phyloP scores from a whole-genome alignment of 257 asterid genomes.

The Fraxinus excelsior region DNA sequence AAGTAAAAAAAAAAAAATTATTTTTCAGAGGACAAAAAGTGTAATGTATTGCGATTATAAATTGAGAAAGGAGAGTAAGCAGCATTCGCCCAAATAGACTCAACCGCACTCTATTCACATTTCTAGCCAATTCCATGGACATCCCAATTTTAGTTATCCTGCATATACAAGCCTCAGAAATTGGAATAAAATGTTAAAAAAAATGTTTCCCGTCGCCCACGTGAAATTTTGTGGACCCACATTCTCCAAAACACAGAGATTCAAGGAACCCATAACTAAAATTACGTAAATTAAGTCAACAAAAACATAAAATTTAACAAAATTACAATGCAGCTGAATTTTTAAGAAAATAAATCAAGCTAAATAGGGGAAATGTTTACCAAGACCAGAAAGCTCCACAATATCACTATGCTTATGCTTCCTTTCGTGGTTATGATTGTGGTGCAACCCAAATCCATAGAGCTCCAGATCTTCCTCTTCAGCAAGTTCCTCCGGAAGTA shows the following conservation, averaged over 20 bases:
- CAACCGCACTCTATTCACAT: neutral
- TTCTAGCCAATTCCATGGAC: no score
- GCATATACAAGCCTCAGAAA: no score
- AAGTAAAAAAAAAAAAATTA: neutral
- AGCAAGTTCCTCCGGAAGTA: slow-evolving; percentile 87
- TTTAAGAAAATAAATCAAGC: neutral
- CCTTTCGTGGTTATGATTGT: slow-evolving; percentile 28
- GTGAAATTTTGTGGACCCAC: neutral
- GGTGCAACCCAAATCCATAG: slow-evolving; percentile 51
- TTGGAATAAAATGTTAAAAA: no score
- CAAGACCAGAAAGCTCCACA: slow-evolving; percentile 65
- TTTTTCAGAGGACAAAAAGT: no score
- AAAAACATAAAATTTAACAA: neutral
- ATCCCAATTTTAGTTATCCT: no score
- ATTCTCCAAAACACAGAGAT: neutral
- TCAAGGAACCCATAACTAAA: neutral
- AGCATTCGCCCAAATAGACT: neutral
- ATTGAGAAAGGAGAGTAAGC: neutral
- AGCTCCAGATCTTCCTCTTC: slow-evolving; percentile 87
- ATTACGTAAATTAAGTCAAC: neutral
- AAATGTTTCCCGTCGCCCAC: no score
- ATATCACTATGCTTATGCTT: slow-evolving; percentile 28
- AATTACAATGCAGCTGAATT: neutral
- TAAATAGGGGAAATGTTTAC: slow-evolving; percentile 34
- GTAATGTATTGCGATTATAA: neutral